phyloP scores from a whole-genome alignment of 2,329 filamentous ascomycete genomes.

The Penicillium nordicum region DNA sequence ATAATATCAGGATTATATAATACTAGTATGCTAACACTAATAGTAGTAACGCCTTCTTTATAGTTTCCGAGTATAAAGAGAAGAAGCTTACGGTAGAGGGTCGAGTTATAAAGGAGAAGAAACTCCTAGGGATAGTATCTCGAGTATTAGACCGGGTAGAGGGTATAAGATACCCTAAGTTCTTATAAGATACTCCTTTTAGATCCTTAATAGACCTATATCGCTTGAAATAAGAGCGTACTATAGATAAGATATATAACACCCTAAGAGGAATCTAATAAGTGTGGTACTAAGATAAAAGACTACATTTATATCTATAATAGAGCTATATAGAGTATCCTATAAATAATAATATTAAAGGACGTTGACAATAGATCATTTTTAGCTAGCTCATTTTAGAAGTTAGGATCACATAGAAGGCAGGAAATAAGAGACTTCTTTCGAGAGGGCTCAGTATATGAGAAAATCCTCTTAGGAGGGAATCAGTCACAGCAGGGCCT shows the following conservation, averaged over 20 bases:
- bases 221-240: not conserved
- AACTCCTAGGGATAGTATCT: slow-evolving; percentile 4
- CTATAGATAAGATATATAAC: not conserved
- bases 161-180: not conserved
- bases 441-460: slow-evolving; percentile 2
- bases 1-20: too few relatives aligned
- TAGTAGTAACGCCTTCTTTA: slow-evolving; percentile 2
- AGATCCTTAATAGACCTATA: not conserved
- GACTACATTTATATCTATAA: not conserved
- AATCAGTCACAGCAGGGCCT: slow-evolving; percentile 8
- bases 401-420: not conserved
- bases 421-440: not conserved
- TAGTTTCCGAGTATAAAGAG: slow-evolving; percentile 4
- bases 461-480: slow-evolving; percentile 11
- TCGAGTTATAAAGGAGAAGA: slow-evolving; percentile 2
- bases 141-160: slow-evolving; percentile 1
- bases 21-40: too few relatives aligned
- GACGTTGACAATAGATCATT: not conserved
- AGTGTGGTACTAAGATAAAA: not conserved
- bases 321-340: slow-evolving; percentile 2
- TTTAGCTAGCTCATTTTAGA: not conserved
- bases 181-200: not conserved
- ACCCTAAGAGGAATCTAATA: slow-evolving; percentile 2
- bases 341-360: not conserved
- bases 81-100: not conserved